A percentile compares a stretch with the other conserved stretches of the same genome.
phyloP scores from a whole-genome alignment of 768 basidiomycete genomes.

The Auricularia auricula-judae region DNA sequence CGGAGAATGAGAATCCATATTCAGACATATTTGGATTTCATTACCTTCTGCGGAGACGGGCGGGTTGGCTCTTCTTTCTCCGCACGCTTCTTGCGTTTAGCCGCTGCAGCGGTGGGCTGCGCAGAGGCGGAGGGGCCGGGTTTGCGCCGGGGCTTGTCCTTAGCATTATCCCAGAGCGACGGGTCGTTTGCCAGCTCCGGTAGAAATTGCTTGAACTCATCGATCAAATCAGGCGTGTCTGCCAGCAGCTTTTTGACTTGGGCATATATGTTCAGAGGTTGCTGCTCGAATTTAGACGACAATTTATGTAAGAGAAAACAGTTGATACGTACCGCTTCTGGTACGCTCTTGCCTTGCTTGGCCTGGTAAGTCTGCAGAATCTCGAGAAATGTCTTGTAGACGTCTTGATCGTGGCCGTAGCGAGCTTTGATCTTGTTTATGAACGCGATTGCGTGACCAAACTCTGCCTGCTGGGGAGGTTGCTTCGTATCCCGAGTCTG shows the following conservation, averaged over 20 bases:
- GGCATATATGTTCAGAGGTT: conserved; percentile 32
- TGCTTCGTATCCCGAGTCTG: neutral
- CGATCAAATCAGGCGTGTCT: conserved; percentile 61
- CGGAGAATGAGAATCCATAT: neutral
- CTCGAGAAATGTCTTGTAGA: conserved; percentile 69
- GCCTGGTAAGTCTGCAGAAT: conserved; percentile 58
- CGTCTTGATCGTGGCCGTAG: conserved; percentile 68
- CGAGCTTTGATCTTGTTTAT: conserved; percentile 95
- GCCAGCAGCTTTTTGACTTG: conserved; percentile 63
- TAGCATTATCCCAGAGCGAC: conserved; percentile 33
- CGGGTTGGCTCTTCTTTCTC: conserved; percentile 30
- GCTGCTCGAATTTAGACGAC: too few species aligned
- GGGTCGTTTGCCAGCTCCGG: conserved; percentile 45
- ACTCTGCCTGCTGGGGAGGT: conserved; percentile 7
- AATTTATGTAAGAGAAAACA: neutral
- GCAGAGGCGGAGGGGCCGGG: conserved; percentile 24
- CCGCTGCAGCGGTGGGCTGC: conserved; percentile 22
- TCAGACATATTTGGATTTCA: neutral
- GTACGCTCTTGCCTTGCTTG: conserved; percentile 25
- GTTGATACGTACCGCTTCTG: neutral
- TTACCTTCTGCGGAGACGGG: neutral
- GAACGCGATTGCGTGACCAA: conserved; percentile 75
- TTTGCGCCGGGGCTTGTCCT: conserved; percentile 11
- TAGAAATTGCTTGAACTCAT: conserved; percentile 68
- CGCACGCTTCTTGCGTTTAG: conserved; percentile 53